Percentiles rank a stretch among this genome's conserved stretches.
Conservation (phyloP, 208 protist genomes). For the Leishmania arabica region DNA sequence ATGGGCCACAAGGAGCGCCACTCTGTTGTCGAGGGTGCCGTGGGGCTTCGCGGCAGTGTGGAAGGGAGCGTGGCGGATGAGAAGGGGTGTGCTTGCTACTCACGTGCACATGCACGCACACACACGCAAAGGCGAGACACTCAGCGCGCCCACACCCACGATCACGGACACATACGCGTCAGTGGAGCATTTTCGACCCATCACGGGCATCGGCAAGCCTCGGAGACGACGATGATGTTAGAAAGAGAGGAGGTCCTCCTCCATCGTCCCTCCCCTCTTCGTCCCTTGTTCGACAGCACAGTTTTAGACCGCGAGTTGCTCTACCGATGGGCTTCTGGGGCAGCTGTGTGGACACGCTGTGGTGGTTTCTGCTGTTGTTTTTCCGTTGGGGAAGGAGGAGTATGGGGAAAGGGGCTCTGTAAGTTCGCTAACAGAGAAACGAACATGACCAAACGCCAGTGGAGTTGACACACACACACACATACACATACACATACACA, state of each 20-base stretch:
- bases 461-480: too few species aligned
- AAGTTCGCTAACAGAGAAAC: slow-evolving; percentile 6
- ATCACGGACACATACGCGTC: neutral
- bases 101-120: neutral
- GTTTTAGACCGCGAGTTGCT: neutral
- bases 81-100: neutral
- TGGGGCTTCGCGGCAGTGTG: neutral
- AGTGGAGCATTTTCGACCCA: neutral
- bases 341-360: too few species aligned
- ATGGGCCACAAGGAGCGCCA: neutral
- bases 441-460: neutral
- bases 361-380: too few species aligned
- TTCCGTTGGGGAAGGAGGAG: too few species aligned
- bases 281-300: neutral
- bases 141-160: neutral
- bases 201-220: neutral
- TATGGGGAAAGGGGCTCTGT: too few species aligned
- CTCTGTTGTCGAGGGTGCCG: neutral
- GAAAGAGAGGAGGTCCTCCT: neutral
- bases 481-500: neutral
- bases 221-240: neutral
- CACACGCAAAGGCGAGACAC: neutral
- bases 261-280: neutral
- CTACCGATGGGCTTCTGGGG: neutral
- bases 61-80: neutral